Percentiles rank a stretch among this genome's conserved stretches.
Evolutionary conservation across 225 moss, liverwort and hornwort species (phyloP).

Genomic region (Anthoceros angustus): DNA sequence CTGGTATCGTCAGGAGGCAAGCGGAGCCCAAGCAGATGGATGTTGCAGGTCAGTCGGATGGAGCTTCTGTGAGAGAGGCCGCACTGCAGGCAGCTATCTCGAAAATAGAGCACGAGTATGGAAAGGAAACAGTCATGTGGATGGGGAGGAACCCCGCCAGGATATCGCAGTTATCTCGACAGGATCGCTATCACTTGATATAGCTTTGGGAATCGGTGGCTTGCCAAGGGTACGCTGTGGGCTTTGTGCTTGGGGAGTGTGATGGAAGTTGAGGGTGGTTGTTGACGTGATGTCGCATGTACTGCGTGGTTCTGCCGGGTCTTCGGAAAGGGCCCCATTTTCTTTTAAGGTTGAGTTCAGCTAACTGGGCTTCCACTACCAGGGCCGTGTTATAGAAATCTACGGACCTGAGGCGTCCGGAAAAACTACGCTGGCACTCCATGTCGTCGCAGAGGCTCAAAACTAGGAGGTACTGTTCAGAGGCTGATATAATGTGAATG

Average conservation of each 20-base stretch:
- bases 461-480: slow-evolving; percentile 22
- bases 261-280: slow-evolving; percentile 11
- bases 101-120: slow-evolving; percentile 47
- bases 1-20: slow-evolving; percentile 19
- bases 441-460: slow-evolving; percentile 77
- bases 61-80: slow-evolving; percentile 23
- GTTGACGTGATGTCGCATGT: not conserved
- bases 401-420: slow-evolving; percentile 76
- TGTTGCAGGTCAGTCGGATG: slow-evolving; percentile 20
- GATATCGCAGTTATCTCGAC: slow-evolving; percentile 54
- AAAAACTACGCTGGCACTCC: slow-evolving; percentile 71
- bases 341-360: not conserved
- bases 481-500: not conserved
- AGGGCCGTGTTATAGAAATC: slow-evolving; percentile 26
- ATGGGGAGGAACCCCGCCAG: slow-evolving; percentile 38
- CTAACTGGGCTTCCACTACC: not conserved
- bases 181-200: slow-evolving; percentile 58
- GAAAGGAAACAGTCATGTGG: slow-evolving; percentile 68
- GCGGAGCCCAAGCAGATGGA: slow-evolving; percentile 26
- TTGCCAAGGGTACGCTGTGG: slow-evolving; percentile 38
- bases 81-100: slow-evolving; percentile 45
- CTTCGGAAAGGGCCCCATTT: not conserved
- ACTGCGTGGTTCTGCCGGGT: not conserved
- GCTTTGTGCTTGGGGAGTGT: slow-evolving; percentile 41
- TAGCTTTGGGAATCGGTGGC: slow-evolving; percentile 66